phyloP scores from a whole-genome alignment of 73 alveolate genomes.

The Diophrys appendiculata region DNA sequence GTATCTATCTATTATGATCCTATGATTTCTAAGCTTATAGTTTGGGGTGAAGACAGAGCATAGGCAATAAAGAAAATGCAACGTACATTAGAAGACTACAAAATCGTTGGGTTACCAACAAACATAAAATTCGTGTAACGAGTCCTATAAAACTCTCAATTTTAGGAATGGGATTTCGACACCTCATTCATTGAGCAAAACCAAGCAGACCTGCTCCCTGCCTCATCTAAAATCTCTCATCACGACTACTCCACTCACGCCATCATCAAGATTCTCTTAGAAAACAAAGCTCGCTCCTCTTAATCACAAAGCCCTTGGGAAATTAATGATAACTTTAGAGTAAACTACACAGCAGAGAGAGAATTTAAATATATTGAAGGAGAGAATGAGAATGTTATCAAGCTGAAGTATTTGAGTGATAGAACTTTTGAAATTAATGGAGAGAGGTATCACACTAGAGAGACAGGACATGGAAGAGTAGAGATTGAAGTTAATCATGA shows the following conservation, averaged over 20 bases:
- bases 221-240: neutral
- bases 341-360: slow-evolving; percentile 40
- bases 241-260: neutral
- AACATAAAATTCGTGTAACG: slow-evolving; percentile 76
- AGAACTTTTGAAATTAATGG: slow-evolving; percentile 27
- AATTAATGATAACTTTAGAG: slow-evolving; percentile 39
- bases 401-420: slow-evolving; percentile 39
- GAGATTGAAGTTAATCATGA: neutral
- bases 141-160: slow-evolving; percentile 64
- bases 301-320: slow-evolving; percentile 33
- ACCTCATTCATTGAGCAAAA: slow-evolving; percentile 74
- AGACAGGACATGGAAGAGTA: neutral
- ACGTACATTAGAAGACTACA: slow-evolving; percentile 70
- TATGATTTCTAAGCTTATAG: slow-evolving; percentile 86
- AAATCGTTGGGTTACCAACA: slow-evolving; percentile 83
- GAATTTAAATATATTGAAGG: slow-evolving; percentile 27
- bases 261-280: neutral
- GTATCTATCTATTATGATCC: slow-evolving; percentile 89
- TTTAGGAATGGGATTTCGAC: slow-evolving; percentile 63
- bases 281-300: neutral
- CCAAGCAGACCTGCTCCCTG: slow-evolving; percentile 35
- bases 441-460: neutral
- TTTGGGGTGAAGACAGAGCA: slow-evolving; percentile 76
- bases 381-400: slow-evolving; percentile 12
- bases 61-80: slow-evolving; percentile 68